phyloP scores from a whole-genome alignment of 257 asterid genomes.

The Henckelia pumila region DNA sequence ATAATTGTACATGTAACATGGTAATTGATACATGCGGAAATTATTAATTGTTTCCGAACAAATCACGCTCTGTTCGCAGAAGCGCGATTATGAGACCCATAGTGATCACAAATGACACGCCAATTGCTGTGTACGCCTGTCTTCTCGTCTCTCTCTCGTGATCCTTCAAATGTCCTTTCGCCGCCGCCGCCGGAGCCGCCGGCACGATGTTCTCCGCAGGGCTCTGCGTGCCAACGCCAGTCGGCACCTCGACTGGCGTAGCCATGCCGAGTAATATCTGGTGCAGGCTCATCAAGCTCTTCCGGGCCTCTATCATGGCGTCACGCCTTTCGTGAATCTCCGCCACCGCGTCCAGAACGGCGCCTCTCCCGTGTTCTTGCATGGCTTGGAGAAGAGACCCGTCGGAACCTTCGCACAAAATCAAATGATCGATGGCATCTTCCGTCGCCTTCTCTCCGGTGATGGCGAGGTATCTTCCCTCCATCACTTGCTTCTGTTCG shows the following conservation, averaged over 20 bases:
- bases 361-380: conserved; percentile 31
- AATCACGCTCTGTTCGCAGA: background rate
- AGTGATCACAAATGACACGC: conserved; percentile 26
- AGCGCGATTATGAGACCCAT: background rate
- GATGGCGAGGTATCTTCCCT: conserved; percentile 33
- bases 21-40: no score
- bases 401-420: conserved; percentile 31
- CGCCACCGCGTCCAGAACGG: conserved; percentile 39
- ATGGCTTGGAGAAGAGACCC: conserved; percentile 39
- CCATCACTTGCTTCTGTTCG: conserved; percentile 41
- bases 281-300: conserved; percentile 41
- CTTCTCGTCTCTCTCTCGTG: conserved; percentile 49
- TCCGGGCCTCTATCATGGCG: conserved; percentile 40
- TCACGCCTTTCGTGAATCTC: conserved; percentile 54
- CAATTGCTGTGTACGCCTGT: conserved; percentile 41
- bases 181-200: background rate
- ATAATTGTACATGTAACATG: no score
- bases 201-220: conserved; percentile 19
- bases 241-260: conserved; percentile 33
- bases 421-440: conserved; percentile 42
- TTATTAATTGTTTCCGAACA: no score
- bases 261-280: conserved; percentile 46
- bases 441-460: conserved; percentile 47
- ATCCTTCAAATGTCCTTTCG: conserved; percentile 35
- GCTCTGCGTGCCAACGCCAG: conserved; percentile 25